A percentile compares a stretch with the other conserved stretches of the same genome.
These are phyloP conservation scores for Ichthyophthirius multifiliis DNA, from an alignment of 169 alveolate species.

Conservation along the genomic window DNA sequence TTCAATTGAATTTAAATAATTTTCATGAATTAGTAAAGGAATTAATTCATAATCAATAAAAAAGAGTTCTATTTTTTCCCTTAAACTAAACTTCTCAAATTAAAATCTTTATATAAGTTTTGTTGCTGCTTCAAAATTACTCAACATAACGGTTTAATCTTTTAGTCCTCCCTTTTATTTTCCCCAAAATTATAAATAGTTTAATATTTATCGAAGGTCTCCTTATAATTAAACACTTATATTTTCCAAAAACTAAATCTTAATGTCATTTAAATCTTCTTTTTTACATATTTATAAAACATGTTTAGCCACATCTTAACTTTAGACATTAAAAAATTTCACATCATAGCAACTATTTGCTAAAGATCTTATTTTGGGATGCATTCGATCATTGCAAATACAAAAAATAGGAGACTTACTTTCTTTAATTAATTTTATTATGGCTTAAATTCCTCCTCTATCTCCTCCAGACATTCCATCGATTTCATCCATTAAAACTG, in stretches of 20 bases:
- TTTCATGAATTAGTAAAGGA: slow-evolving; percentile 93
- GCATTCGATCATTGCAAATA: slow-evolving; percentile 94
- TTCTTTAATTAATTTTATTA: slow-evolving; percentile 90
- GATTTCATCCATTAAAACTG: slow-evolving; percentile 95
- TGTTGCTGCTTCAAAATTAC: slow-evolving; percentile 89
- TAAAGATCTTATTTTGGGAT: slow-evolving; percentile 85
- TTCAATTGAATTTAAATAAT: slow-evolving; percentile 77
- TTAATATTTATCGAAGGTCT: slow-evolving; percentile 92
- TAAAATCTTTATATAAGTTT: slow-evolving; percentile 65
- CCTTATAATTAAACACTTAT: slow-evolving; percentile 89
- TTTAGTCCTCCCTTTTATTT: slow-evolving; percentile 68
- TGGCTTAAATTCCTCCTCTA: slow-evolving; percentile 96
- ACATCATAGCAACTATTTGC: slow-evolving; percentile 94
- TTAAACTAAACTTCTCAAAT: neutral
- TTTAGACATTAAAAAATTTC: slow-evolving; percentile 88
- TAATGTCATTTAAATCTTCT: slow-evolving; percentile 88
- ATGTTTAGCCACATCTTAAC: slow-evolving; percentile 79
- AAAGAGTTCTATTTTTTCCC: slow-evolving; percentile 83
- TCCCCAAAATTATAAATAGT: slow-evolving; percentile 87
- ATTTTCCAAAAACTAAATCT: slow-evolving; percentile 83
- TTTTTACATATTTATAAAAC: slow-evolving; percentile 72
- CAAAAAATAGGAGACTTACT: slow-evolving; percentile 96
- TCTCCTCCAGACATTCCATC: slow-evolving; percentile 99
- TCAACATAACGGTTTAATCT: slow-evolving; percentile 84
- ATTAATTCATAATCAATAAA: slow-evolving; percentile 94